Percentiles rank a stretch among this genome's conserved stretches.
These are phyloP conservation scores for Malassezia globosa DNA, from an alignment of 1,284 basidiomycete species.

Conservation along the genomic window DNA sequence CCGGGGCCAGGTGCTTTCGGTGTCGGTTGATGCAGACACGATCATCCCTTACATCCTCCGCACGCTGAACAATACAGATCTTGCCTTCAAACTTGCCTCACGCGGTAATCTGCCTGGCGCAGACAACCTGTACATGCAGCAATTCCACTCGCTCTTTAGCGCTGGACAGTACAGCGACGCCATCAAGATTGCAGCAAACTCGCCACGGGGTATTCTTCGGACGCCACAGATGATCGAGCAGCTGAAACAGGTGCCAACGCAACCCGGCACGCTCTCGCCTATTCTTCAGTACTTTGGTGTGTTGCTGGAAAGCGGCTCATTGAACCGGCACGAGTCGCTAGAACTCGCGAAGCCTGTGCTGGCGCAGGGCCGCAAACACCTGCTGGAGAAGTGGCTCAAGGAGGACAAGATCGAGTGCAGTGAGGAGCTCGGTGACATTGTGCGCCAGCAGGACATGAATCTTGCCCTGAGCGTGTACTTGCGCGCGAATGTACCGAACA, in stretches of 20 bases:
- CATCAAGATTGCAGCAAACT: conserved; percentile 97
- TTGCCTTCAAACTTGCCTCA: conserved; percentile 95
- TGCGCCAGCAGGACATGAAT: conserved; percentile 89
- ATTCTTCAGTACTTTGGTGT: conserved; percentile 99
- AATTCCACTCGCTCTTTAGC: conserved; percentile 87
- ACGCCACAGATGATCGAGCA: conserved; percentile 93
- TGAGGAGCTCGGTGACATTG: conserved; percentile 96
- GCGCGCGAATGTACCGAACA: conserved; percentile 94
- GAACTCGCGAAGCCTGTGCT: conserved; percentile 93
- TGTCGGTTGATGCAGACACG: conserved; percentile 91
- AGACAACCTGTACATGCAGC: conserved; percentile 89
- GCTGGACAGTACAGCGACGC: conserved; percentile 84
- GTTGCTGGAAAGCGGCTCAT: conserved; percentile 87
- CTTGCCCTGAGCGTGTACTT: conserved; percentile 97
- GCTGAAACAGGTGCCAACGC: conserved; percentile 87
- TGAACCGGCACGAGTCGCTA: conserved; percentile 91
- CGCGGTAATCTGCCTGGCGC: conserved; percentile 95
- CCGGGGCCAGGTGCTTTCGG: conserved; percentile 95
- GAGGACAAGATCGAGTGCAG: conserved; percentile 99
- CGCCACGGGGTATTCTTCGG: conserved; percentile 86
- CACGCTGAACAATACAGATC: conserved; percentile 90
- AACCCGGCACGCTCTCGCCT: conserved; percentile 81
- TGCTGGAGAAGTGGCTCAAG: conserved; percentile 98
- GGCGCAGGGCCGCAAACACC: conserved; percentile 89
- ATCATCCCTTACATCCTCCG: conserved; percentile 89